Conservation (phyloP, 2,329 filamentous ascomycete species). For the Pyrenophora graminea region DNA sequence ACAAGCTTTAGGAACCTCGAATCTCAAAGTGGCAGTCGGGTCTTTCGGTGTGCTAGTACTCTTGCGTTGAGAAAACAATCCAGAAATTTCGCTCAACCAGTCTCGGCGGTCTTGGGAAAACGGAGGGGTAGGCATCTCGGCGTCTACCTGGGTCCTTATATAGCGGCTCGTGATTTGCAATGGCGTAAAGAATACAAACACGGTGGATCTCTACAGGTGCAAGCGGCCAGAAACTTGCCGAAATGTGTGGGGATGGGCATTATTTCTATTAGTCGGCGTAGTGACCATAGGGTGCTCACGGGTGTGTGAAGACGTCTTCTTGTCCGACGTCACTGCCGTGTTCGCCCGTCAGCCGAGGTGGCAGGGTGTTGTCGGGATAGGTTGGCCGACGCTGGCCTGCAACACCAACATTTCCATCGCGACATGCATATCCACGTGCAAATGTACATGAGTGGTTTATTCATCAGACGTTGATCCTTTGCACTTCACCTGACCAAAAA, state of each 20-base stretch:
- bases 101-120: constrained; percentile 44
- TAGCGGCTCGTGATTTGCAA: neutral
- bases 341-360: constrained; percentile 28
- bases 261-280: constrained; percentile 20
- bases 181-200: constrained; percentile 8
- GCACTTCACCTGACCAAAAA: no score
- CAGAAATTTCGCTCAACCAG: constrained; percentile 41
- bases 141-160: neutral
- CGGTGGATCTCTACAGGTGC: constrained; percentile 1
- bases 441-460: neutral
- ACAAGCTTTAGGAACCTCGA: constrained; percentile 11
- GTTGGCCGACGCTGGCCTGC: constrained; percentile 15
- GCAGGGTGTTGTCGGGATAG: constrained; percentile 11
- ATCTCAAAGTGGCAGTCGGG: constrained; percentile 6
- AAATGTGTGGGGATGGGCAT: constrained; percentile 21
- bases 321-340: constrained; percentile 67
- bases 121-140: constrained; percentile 41
- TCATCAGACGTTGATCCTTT: no score
- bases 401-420: constrained; percentile 12
- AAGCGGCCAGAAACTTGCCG: constrained; percentile 17
- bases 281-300: constrained; percentile 68
- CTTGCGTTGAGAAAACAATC: constrained; percentile 29
- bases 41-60: constrained; percentile 14
- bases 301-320: constrained; percentile 63
- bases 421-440: constrained; percentile 1